Evolutionary conservation across 129 eudicot genomes (phyloP).

Genomic region (Heracleum sosnowskyi): DNA sequence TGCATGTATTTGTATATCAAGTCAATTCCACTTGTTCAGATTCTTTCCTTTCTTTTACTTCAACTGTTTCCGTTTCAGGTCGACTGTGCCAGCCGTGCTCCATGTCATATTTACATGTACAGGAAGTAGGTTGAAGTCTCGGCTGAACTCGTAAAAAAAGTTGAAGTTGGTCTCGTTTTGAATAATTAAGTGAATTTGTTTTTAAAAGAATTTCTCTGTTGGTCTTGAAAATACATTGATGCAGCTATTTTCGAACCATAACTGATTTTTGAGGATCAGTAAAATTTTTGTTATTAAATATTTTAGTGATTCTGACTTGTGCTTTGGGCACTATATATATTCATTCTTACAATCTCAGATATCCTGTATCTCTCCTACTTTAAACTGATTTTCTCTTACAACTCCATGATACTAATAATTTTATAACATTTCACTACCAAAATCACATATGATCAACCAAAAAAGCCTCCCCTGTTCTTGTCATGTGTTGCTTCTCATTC

Average conservation of each 20-base stretch:
- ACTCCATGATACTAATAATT: not conserved
- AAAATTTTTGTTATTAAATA: too few species aligned
- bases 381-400: not conserved
- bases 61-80: not conserved
- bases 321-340: not conserved
- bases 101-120: too few species aligned
- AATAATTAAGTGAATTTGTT: too few species aligned
- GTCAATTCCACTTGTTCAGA: conserved; percentile 3
- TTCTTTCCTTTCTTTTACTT: not conserved
- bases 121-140: too few species aligned
- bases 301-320: not conserved
- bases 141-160: too few species aligned
- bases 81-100: not conserved
- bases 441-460: conserved; percentile 7
- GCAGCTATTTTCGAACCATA: too few species aligned
- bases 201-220: too few species aligned
- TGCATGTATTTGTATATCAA: not conserved
- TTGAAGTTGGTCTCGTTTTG: too few species aligned
- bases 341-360: not conserved
- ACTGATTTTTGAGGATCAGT: too few species aligned
- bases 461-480: not conserved
- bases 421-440: not conserved
- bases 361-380: not conserved
- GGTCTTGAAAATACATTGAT: too few species aligned
- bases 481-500: not conserved